Evolutionary conservation across 768 basidiomycete species (phyloP), one percentile per base, ranked within the genome.

Genomic region (Auricularia sp.): DNA sequence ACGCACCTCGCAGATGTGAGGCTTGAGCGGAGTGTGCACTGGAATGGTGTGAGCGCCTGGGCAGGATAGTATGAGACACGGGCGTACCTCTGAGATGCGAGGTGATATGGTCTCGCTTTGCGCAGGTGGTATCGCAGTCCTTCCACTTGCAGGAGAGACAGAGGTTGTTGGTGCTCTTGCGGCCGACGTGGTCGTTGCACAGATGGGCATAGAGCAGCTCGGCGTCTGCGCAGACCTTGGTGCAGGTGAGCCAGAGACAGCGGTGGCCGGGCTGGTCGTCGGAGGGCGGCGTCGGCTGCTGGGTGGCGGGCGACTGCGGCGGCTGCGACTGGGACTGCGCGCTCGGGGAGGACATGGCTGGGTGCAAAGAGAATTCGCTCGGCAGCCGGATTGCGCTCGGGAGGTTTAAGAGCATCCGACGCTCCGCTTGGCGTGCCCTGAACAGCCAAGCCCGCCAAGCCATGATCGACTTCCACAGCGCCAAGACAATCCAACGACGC

Each of bases 81-180:
- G 56, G 33, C 76, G 64, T 66, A 86, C 95, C 95, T 83, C 96
- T 77, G 64, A 98, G 84, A 81, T 99, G 97, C 72, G 87, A 90
- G n/a, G 97, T 99, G 75, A 99, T 97, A 75, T 99, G 97, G 77
- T 99, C 97, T 4, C 97, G 85, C 80, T 99, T 99, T 2, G 94
- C 90, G 72, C 95, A 98, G 36, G 86, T 83, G 0, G 92, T 93
- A 39, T 87, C 89, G 73, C 95, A 98, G 74, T 91, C 92, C 75
- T 91, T 93, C 95, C 96, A 98, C 72, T 83, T 91, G 83, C 95
- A 98, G 58, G 91, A 89, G 68, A 98, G 84, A 74, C 93, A 96
- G 72, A 98, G 90, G 70, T 97, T 98, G 76, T 94, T 95, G 10
- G 95, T 97, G 70, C 87, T 90, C 79, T 97, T 97, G 62, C 95